Evolutionary conservation across 2,329 filamentous ascomycete genomes (phyloP).

Genomic region (Plenodomus tracheiphilus): DNA sequence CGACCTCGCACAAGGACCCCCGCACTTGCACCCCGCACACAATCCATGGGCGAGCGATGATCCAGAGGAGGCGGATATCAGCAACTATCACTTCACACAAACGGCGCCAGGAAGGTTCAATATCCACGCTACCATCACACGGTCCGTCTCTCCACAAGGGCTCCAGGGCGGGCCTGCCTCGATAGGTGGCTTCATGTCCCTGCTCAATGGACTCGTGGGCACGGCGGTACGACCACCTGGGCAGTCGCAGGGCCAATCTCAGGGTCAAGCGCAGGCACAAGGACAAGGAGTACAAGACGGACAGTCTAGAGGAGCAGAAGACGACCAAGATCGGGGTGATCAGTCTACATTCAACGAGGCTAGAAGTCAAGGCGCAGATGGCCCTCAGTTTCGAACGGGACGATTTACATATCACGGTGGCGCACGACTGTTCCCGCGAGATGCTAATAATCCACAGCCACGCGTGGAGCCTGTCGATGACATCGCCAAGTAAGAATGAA

Average conservation of each 20-base stretch:
- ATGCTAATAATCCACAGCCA: slow-evolving; percentile 55
- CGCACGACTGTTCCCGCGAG: slow-evolving; percentile 53
- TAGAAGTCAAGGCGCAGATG: slow-evolving; percentile 14
- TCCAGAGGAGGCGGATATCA: slow-evolving; percentile 54
- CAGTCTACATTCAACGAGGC: slow-evolving; percentile 20
- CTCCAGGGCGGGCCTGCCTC: slow-evolving; percentile 24
- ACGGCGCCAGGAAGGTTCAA: slow-evolving; percentile 41
- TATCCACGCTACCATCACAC: slow-evolving; percentile 40
- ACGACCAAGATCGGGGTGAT: slow-evolving; percentile 1
- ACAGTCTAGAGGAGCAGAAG: slow-evolving; percentile 13
- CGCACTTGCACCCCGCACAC: slow-evolving; percentile 45
- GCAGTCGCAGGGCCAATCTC: slow-evolving; percentile 12
- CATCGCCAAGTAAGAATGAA: slow-evolving; percentile 35
- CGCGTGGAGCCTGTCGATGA: slow-evolving; percentile 52
- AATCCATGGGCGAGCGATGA: slow-evolving; percentile 56
- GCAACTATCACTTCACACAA: slow-evolving; percentile 49
- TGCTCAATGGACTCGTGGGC: slow-evolving; percentile 52
- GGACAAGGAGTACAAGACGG: slow-evolving; percentile 17
- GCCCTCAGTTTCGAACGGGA: slow-evolving; percentile 15
- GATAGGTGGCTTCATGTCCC: slow-evolving; percentile 49
- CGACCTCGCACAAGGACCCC: slow-evolving; percentile 27
- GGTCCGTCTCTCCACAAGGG: slow-evolving; percentile 30
- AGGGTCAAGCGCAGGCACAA: slow-evolving; percentile 11
- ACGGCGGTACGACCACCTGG: slow-evolving; percentile 27
- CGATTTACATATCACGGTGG: slow-evolving; percentile 39